phyloP scores from a whole-genome alignment of 2,329 filamentous ascomycete species.

The Dendrostoma leiphaemia region DNA sequence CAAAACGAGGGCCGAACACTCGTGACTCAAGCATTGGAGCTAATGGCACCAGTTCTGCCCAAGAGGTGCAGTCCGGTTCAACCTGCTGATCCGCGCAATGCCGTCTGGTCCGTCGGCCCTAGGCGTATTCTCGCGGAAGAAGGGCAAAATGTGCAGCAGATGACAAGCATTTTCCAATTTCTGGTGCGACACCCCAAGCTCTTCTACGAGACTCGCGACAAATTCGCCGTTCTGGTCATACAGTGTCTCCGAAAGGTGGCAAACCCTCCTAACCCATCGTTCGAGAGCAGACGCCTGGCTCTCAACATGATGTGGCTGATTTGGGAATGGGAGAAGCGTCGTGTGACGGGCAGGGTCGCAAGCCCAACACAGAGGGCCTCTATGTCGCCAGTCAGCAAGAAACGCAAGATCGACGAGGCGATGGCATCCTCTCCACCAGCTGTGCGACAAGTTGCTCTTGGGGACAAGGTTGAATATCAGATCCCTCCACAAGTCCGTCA shows the following conservation, averaged over 20 bases:
- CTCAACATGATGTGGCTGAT: constrained; percentile 89
- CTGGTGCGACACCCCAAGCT: constrained; percentile 87
- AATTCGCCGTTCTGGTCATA: constrained; percentile 86
- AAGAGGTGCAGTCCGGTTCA: constrained; percentile 68
- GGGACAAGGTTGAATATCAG: constrained; percentile 63
- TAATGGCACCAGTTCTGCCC: constrained; percentile 90
- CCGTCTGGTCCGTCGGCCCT: constrained; percentile 86
- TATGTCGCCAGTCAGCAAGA: constrained; percentile 72
- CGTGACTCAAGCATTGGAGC: constrained; percentile 90
- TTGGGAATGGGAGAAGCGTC: constrained; percentile 87
- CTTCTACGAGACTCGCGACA: constrained; percentile 93
- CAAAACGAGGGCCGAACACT: constrained; percentile 91
- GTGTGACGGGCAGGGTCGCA: constrained; percentile 60
- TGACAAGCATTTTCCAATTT: constrained; percentile 97
- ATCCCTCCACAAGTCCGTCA: constrained; percentile 66
- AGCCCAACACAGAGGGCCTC: constrained; percentile 36
- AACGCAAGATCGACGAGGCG: constrained; percentile 70
- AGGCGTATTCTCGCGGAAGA: constrained; percentile 91
- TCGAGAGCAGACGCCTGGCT: constrained; percentile 87
- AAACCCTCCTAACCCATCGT: constrained; percentile 76
- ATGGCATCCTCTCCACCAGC: constrained; percentile 54
- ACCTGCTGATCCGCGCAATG: constrained; percentile 64
- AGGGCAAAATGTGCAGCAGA: constrained; percentile 89
- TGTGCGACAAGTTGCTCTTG: constrained; percentile 41
- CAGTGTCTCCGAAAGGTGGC: constrained; percentile 87